These are phyloP conservation scores for Geotrichum europaeum DNA, from an alignment of 1,139 yeast species.

Conservation along the genomic window DNA sequence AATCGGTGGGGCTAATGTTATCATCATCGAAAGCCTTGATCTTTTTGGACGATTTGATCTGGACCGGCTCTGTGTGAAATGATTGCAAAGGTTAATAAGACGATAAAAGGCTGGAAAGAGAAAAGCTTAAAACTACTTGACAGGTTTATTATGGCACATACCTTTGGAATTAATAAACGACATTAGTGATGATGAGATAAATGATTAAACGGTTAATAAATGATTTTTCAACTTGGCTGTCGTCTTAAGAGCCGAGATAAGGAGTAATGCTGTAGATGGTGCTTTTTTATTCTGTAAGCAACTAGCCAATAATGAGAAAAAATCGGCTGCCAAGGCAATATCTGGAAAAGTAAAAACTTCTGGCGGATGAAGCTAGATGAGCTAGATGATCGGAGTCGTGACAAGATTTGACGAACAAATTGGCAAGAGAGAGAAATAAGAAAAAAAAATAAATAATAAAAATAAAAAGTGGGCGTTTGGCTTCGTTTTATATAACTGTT, in stretches of 20 bases:
- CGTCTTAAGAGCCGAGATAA: neutral
- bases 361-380: neutral
- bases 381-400: neutral
- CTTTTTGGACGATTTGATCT: slow-evolving; percentile 7
- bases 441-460: neutral
- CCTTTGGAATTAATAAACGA: slow-evolving; percentile 16
- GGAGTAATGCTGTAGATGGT: neutral
- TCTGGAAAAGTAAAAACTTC: neutral
- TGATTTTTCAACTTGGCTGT: neutral
- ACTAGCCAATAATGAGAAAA: neutral
- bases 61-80: slow-evolving; percentile 10
- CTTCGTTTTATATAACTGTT: slow-evolving; percentile 1
- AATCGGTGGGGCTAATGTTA: neutral
- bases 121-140: neutral
- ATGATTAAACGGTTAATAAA: neutral
- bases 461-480: neutral
- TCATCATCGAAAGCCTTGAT: neutral
- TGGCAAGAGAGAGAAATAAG: neutral
- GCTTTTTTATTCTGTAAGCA: neutral
- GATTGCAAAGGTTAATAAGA: neutral
- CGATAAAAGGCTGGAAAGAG: neutral
- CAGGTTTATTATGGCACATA: slow-evolving; percentile 6
- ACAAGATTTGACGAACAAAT: neutral
- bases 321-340: neutral
- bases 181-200: slow-evolving; percentile 1